A percentile compares a stretch with the other conserved stretches of the same genome.
Evolutionary conservation across 2,329 filamentous ascomycete genomes (phyloP).

Genomic region (Fusarium hainanense): DNA sequence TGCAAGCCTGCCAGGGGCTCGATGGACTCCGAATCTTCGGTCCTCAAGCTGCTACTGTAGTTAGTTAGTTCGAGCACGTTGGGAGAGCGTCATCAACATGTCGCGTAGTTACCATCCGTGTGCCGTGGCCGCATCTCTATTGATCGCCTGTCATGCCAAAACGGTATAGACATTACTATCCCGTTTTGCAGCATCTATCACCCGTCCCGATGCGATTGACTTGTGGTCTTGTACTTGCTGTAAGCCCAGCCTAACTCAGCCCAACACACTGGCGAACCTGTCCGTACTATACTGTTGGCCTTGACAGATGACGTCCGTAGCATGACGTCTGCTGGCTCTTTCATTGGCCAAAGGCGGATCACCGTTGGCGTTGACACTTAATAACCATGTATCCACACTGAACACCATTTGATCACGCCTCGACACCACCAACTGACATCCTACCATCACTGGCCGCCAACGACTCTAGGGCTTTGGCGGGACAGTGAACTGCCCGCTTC

Average conservation of each 20-base stretch:
- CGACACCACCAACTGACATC: conserved; percentile 38
- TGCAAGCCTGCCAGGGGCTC: conserved; percentile 21
- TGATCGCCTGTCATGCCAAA: conserved; percentile 26
- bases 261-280: conserved; percentile 31
- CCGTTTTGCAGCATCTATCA: conserved; percentile 21
- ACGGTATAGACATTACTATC: conserved; percentile 18
- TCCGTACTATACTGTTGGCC: conserved; percentile 11
- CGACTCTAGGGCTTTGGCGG: conserved; percentile 22
- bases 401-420: conserved; percentile 35
- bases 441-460: conserved; percentile 31
- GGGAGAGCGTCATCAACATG: conserved; percentile 22
- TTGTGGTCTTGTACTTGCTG: conserved; percentile 14
- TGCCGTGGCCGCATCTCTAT: conserved; percentile 30
- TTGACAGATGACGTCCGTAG: conserved; percentile 42
- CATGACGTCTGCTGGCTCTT: conserved; percentile 39
- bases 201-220: conserved; percentile 9
- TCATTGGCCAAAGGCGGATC: conserved; percentile 35
- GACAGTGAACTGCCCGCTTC: conserved; percentile 19
- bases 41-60: background rate
- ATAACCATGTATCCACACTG: conserved; percentile 40
- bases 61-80: conserved; percentile 19
- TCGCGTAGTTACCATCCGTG: conserved; percentile 17
- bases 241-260: conserved; percentile 11
- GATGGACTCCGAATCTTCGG: conserved; percentile 10
- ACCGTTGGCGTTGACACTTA: conserved; percentile 40